Evolutionary conservation across 306 rosid genomes (phyloP).

Genomic region (Vicia faba): DNA sequence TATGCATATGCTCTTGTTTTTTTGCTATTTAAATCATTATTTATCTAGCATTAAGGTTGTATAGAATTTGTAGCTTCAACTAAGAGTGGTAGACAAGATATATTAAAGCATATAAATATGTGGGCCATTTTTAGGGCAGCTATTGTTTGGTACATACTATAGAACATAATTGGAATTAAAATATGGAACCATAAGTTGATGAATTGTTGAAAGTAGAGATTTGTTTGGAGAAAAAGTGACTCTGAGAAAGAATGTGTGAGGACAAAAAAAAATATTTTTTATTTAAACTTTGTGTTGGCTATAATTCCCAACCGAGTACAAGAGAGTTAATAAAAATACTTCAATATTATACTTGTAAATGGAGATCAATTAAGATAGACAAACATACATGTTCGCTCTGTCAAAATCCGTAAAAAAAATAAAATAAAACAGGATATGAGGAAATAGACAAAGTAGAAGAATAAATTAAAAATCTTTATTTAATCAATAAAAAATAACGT

Average conservation of each 20-base stretch:
- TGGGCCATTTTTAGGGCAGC: slow-evolving; percentile 46
- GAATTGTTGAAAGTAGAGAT: slow-evolving; percentile 39
- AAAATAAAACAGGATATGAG: too few species aligned
- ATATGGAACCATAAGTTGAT: slow-evolving; percentile 39
- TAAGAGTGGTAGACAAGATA: slow-evolving; percentile 47
- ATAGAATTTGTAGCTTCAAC: slow-evolving; percentile 42
- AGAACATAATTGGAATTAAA: slow-evolving; percentile 41
- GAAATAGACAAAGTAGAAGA: too few species aligned
- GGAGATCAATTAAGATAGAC: too few species aligned
- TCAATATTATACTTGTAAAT: neutral
- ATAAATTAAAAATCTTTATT: too few species aligned
- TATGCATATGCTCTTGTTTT: slow-evolving; percentile 26
- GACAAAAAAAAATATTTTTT: neutral
- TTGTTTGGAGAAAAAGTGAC: slow-evolving; percentile 26
- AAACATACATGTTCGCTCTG: too few species aligned
- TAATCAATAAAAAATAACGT: too few species aligned
- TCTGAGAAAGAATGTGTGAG: slow-evolving; percentile 12
- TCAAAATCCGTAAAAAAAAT: too few species aligned
- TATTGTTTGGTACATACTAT: slow-evolving; percentile 32
- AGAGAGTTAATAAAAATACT: slow-evolving; percentile 17
- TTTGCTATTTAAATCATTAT: slow-evolving; percentile 25
- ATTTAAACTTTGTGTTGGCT: slow-evolving; percentile 17
- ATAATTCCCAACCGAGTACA: slow-evolving; percentile 17
- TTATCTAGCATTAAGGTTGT: slow-evolving; percentile 23
- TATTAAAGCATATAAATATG: slow-evolving; percentile 47